Base-by-base conservation (phyloP, 495 filamentous ascomycete genomes). In the Podospora comata region DNA sequence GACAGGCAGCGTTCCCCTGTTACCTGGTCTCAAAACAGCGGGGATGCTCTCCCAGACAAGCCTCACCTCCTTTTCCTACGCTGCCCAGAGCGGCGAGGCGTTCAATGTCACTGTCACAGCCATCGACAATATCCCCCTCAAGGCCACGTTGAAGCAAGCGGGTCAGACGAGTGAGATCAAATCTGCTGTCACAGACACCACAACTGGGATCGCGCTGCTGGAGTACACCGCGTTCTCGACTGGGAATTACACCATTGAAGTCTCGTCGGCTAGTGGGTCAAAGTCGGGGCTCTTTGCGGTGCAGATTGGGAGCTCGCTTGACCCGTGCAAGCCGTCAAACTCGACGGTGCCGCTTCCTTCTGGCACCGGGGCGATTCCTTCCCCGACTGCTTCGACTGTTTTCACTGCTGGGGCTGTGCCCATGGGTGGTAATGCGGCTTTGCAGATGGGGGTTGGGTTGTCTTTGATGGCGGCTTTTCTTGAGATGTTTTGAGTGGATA, bases 21-120 rank as follows among this genome's bases (percentile, higher is more conserved):
- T 62, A 5, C 28, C 60, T 5, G 60, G 28, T 3, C 9, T 62
- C 18, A 32, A 62, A 6, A 62, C 60, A 6, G 60, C 60, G 6
- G 60, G 60, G 0, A 32, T 62, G 60, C 60, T 62, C 6, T 26
- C 23, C 27, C 60, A 62, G 60, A 62, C 60, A 7, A 34, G 60
- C 23, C 18, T n/a, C 18, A 62, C 19, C 60, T 39, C 60, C 60
- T 62, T 62, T 32, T 28, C 60, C 1, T 62, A 62, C 3, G 28
- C 19, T 9, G 60, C 60, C 28, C 23, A 62, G 60, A 34, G 4
- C 5, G 23, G n/a, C 18, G 60, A 62, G 23, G 20, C 26, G 32
- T 62, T 62, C 60, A 62, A 62, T 3, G 26, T 62, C 9, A 48
- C 39, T 13, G 39, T 48, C 39, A 48, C 39, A 11, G 39, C 39